Base-by-base conservation (phyloP, 306 rosid genomes). In the Gynostemma pentaphyllum region DNA sequence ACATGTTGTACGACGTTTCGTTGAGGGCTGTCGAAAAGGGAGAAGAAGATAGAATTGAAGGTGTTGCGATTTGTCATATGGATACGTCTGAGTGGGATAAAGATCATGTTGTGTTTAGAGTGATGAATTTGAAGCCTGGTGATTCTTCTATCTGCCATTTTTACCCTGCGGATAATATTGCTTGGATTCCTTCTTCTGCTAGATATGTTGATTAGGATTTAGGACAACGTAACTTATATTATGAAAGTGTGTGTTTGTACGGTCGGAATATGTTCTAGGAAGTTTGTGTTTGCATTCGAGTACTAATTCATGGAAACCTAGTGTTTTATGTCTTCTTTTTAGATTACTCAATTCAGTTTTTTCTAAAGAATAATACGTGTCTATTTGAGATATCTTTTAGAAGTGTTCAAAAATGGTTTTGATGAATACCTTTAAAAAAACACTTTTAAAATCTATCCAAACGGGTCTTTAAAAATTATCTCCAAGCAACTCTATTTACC, bases 121-220 rank as follows among this genome's bases (percentile, higher is more conserved):
- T 86, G 30, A 82, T 89, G 24, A 39, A 75, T 27, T 60, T 75
- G 45, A 15, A 75, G 40, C 87, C 84, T 0, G 81, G 95, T 28
- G 79, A 63, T n/a, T 82, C 82, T 15, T 83, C 84, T 1, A 84
- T 89, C 4, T 86, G 97, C 56, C 92, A 89, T 77, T 89, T 89
- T 70, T 78, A 83, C 50, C 81, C 89, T 44, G 0, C 75, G 11
- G 87, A 83, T 72, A 86, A 68, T 59, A 75, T 89, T 0, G 77
- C 79, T 4, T 86, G 82, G 83, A 71, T 82, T 59, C 30, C 65
- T 8, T 32, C 81, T 89, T 39, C 44, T 37, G 37, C 3, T 32
- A 7, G 7, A 3, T 32, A 3, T 32, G 7, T 5, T 13, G 12
- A 0, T 12, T 28, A 57, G 29, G 27, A 32, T 9, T n/a, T 55